Conservation (phyloP, 176 grass and related monocot genomes). For the Carex pumila region DNA sequence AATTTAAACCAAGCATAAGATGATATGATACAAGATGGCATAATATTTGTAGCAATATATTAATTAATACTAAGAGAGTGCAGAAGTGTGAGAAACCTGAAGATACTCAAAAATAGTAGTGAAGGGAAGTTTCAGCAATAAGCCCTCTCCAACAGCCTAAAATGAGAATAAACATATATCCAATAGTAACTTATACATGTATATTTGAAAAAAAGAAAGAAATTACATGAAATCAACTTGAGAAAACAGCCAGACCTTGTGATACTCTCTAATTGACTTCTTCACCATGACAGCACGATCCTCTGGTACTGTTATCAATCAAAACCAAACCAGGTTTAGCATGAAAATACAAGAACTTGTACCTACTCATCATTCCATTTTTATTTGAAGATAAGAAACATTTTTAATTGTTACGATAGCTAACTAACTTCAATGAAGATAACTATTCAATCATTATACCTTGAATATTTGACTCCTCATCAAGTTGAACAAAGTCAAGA, state of each 20-base stretch:
- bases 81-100: slow-evolving; percentile 48
- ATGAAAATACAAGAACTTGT: neutral
- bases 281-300: slow-evolving; percentile 39
- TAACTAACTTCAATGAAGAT: neutral
- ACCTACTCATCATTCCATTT: neutral
- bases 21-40: neutral
- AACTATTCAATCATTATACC: slow-evolving; percentile 22
- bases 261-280: slow-evolving; percentile 60
- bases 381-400: neutral
- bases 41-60: neutral
- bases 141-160: slow-evolving; percentile 60
- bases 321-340: neutral
- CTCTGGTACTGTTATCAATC: slow-evolving; percentile 33
- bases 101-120: slow-evolving; percentile 97
- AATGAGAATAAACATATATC: slow-evolving; percentile 14
- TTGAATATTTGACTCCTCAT: slow-evolving; percentile 67
- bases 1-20: neutral
- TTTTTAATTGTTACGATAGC: neutral
- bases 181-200: neutral
- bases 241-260: slow-evolving; percentile 26
- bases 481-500: slow-evolving; percentile 59
- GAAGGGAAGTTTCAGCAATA: slow-evolving; percentile 89
- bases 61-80: neutral
- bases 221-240: neutral
- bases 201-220: neutral